Percentiles rank a stretch among this genome's conserved stretches.
Evolutionary conservation across 108 stramenopile species (phyloP).

Genomic region (Discostella pseudostelligera): DNA sequence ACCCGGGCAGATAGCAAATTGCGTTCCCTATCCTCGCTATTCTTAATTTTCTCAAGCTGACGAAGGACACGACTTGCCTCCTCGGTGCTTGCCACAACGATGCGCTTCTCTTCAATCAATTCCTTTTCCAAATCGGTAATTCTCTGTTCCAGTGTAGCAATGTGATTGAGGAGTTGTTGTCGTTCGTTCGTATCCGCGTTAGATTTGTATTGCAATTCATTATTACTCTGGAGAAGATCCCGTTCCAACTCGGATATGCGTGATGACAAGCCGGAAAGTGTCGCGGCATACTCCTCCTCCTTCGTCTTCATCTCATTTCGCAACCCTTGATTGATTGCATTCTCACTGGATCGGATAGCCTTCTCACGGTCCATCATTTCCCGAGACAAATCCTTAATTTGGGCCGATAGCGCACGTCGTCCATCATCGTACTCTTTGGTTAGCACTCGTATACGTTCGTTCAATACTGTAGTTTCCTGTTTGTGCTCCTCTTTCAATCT

Average conservation of each 20-base stretch:
- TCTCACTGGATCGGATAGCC: constrained; percentile 20
- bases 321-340: constrained; percentile 11
- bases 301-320: constrained; percentile 30
- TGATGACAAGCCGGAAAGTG: constrained; percentile 15
- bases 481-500: constrained; percentile 30
- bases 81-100: constrained; percentile 36
- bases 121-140: constrained; percentile 40
- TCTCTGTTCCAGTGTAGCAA: constrained; percentile 33
- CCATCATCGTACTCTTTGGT: constrained; percentile 37
- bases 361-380: constrained; percentile 40
- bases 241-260: constrained; percentile 33
- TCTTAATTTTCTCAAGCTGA: constrained; percentile 33
- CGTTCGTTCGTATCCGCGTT: constrained; percentile 16
- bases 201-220: constrained; percentile 30
- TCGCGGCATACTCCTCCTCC: constrained; percentile 30
- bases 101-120: constrained; percentile 32
- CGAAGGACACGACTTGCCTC: constrained; percentile 39
- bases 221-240: constrained; percentile 26
- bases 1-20: constrained; percentile 25
- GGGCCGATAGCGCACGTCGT: constrained; percentile 8
- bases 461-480: constrained; percentile 21
- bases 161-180: constrained; percentile 17
- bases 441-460: constrained; percentile 20
- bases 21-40: constrained; percentile 33
- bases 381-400: constrained; percentile 29